Conservation (phyloP, 148 eudicot genomes). For the Diospyros kaki region DNA sequence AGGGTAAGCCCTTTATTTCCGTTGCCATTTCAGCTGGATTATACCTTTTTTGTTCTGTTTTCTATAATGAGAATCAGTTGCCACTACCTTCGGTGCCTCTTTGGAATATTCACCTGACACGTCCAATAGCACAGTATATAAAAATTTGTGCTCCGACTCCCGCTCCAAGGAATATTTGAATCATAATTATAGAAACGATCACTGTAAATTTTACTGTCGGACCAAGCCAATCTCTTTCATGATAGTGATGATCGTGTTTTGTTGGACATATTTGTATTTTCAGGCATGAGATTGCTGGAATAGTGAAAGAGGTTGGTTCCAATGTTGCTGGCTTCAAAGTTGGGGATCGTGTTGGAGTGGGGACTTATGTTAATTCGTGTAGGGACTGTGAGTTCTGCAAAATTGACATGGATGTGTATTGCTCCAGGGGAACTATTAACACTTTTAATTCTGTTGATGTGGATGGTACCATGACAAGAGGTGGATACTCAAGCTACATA, state of each 20-base stretch:
- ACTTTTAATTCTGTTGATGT: slow-evolving; percentile 18
- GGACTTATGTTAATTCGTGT: slow-evolving; percentile 40
- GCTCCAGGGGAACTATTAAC: slow-evolving; percentile 17
- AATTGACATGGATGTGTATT: slow-evolving; percentile 25
- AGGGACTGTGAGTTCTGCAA: slow-evolving; percentile 32
- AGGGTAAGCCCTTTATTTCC: slow-evolving; percentile 36
- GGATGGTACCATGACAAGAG: slow-evolving; percentile 34
- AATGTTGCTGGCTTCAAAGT: slow-evolving; percentile 36
- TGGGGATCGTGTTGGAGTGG: slow-evolving; percentile 36
- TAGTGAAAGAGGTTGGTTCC: slow-evolving; percentile 38
- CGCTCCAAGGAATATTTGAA: too few species aligned
- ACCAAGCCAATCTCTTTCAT: too few species aligned
- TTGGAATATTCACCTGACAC: too few species aligned
- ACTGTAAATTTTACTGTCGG: too few species aligned
- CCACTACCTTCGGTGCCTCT: too few species aligned
- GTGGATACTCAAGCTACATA: slow-evolving; percentile 37
- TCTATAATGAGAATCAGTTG: too few species aligned
- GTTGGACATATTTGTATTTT: too few species aligned
- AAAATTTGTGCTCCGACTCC: too few species aligned
- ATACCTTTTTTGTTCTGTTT: too few species aligned
- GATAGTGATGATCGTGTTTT: too few species aligned
- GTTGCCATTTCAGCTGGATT: background rate
- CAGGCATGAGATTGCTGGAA: slow-evolving; percentile 51
- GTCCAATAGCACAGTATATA: too few species aligned
- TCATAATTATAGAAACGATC: too few species aligned